Evolutionary conservation across 164 flowering plant genomes (phyloP), one percentile per base, ranked within the genome.

Genomic region (Stephania japonica): DNA sequence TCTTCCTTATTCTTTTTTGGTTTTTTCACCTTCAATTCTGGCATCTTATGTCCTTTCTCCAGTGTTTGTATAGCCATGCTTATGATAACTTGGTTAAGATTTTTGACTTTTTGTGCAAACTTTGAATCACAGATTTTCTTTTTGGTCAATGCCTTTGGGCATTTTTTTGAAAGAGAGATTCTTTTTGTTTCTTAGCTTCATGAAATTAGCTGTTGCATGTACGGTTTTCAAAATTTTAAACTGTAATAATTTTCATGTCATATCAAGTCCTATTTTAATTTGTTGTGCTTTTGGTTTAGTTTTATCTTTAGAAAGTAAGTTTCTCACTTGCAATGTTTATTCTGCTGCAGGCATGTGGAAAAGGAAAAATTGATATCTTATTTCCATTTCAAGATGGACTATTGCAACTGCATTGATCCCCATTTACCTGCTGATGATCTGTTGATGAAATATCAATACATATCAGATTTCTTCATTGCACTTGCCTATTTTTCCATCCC

Each of bases 401-500:
- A 80, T 24, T 91, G 97, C 84, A 82, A 90, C 67, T 92, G 97
- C 78, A 80, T 92, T 80, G 97, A 90, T 77, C 87, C 93, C 19
- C 95, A 81, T 75, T 90, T 87, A 91, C 87, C 93, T 16, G 83
- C 88, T n/a, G 97, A 89, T 77, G 96, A 89, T 16, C 73, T 92
- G 47, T 72, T 90, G 78, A 86, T 90, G 91, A 91, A 86, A 71
- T 92, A 91, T 69, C 97, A 92, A 66, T 92, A 88, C 67, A 91
- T 90, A 11, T 92, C 97, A 16, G 97, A 92, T 82, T 89, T 92
- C 85, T 90, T 92, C 69, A 92, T 92, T 53, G 97, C 98, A 2
- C 85, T 92, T 75, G 97, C 96, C 21, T 90, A 90, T 74, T 92
- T 92, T 70, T 92, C 97, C 10, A 92, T 92, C 79, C 98, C 98